These are phyloP conservation scores for Keithomyces neogunnii DNA, from an alignment of 2,329 filamentous ascomycete species.

Conservation along the genomic window DNA sequence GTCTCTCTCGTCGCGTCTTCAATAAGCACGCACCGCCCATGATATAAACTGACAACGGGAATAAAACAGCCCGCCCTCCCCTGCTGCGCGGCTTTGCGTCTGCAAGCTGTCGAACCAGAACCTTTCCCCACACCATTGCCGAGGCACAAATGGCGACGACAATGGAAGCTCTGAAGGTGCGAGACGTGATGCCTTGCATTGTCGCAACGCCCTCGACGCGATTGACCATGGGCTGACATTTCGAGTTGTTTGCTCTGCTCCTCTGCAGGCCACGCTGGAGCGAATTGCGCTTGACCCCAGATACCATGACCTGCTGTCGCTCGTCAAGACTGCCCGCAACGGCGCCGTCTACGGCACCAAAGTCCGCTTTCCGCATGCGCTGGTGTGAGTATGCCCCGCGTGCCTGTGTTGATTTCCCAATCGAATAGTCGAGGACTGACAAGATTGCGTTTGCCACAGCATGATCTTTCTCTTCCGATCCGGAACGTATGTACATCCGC, in stretches of 20 bases:
- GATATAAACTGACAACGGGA: neutral
- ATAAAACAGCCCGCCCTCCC: neutral
- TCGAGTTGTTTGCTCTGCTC: neutral
- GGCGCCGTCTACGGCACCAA: constrained; percentile 94
- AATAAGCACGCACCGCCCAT: neutral
- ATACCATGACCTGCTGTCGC: constrained; percentile 74
- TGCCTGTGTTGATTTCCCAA: too few relatives aligned
- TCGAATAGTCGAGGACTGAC: constrained; percentile 2
- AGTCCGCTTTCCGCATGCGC: constrained; percentile 94
- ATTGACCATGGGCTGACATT: neutral
- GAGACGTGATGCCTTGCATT: neutral
- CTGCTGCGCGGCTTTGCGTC: neutral
- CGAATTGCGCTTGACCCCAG: constrained; percentile 71
- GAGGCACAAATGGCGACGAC: constrained; percentile 19
- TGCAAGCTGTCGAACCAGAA: neutral
- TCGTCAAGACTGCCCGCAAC: constrained; percentile 92
- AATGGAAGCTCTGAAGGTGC: constrained; percentile 22
- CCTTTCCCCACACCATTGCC: constrained; percentile 9
- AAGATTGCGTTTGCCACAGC: constrained; percentile 29
- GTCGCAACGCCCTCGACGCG: neutral
- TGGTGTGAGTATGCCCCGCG: constrained; percentile 52
- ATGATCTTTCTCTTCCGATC: constrained; percentile 97
- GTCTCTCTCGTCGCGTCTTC: neutral
- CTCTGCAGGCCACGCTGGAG: constrained; percentile 59
- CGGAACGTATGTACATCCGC: constrained; percentile 55